Conservation (phyloP, 164 flowering plant species). For the Tetrastigma voinierianum region DNA sequence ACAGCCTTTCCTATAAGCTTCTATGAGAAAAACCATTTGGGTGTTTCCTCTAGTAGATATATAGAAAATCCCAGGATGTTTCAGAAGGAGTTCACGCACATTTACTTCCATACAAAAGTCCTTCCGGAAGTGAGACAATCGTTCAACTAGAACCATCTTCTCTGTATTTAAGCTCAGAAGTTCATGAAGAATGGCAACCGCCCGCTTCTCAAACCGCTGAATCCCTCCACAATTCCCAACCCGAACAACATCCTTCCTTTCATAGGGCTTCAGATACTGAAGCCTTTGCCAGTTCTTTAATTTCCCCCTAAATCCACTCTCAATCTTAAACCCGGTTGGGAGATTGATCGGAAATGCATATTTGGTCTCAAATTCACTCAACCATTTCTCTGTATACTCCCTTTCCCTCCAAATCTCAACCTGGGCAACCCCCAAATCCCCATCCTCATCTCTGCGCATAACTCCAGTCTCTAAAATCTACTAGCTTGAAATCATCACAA, state of each 20-base stretch:
- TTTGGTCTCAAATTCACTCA: constrained; percentile 83
- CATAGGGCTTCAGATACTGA: constrained; percentile 74
- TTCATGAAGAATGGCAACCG: constrained; percentile 81
- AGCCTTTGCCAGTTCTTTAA: constrained; percentile 85
- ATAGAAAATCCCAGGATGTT: constrained; percentile 93
- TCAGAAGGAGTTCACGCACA: constrained; percentile 77
- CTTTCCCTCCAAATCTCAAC: constrained; percentile 85
- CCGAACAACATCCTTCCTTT: constrained; percentile 36
- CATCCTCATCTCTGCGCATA: constrained; percentile 55
- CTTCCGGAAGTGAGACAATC: constrained; percentile 68
- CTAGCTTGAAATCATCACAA: constrained; percentile 46
- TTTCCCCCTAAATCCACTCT: constrained; percentile 56
- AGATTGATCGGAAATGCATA: constrained; percentile 78
- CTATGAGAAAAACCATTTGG: too few relatives aligned
- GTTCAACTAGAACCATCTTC: constrained; percentile 74
- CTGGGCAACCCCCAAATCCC: constrained; percentile 46
- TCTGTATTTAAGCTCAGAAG: constrained; percentile 77
- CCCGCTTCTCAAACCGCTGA: constrained; percentile 78
- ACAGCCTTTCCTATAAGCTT: too few relatives aligned
- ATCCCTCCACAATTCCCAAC: constrained; percentile 54
- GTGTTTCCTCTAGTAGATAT: constrained; percentile 71
- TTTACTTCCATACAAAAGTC: constrained; percentile 67
- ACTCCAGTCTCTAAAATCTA: constrained; percentile 59
- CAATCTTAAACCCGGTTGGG: constrained; percentile 77
- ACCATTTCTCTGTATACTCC: constrained; percentile 85